Evolutionary conservation across 1,284 basidiomycete species (phyloP), one percentile per base, ranked within the genome.

Genomic region (Lentinus polychrous): DNA sequence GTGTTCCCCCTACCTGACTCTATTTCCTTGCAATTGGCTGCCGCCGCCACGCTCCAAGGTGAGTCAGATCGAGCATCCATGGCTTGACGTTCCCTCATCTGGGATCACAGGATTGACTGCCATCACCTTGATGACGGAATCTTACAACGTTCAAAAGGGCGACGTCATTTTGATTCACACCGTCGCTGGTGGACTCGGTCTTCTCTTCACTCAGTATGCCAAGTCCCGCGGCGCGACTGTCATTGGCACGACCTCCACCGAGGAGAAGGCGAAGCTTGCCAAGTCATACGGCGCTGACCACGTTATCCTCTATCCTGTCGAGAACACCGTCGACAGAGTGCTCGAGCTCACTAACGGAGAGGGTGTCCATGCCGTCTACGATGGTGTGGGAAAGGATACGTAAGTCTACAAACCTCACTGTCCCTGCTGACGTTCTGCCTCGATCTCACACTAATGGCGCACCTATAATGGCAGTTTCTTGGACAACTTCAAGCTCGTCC

Each of bases 341-440:
- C 60, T 88, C 47, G 82, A 86, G 58, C 71, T 95, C 48, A 94
- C 93, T 0, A 78, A 79, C 45, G 90, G 88, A 1, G 76, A 86
- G 57, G 94, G 94, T 18, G 88, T 93, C 7, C 76, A 94, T 57
- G 94, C 79, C 8, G 77, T 94, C 33, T 96, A 87, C 61, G 94
- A 99, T 64, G 94, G 94, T 38, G 92, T 99, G 20, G 95, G 95
- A 8, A 93, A 87, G 68, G 88, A 91, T 63, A 94, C 91, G 75
- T 89, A 63, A 51, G 83, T 72, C 2, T 7, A 35, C 33, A 10
- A n/a, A 34, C 8, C 20, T 31, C 32, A 34, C 34, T 22, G 27
- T 27, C 27, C n/a, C n/a, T n/a, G n/a, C n/a, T n/a, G n/a, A n/a
- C n/a, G n/a, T n/a, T n/a, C n/a, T 38, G 37, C 37, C 7, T 8